Conservation (phyloP, 345 rosid species). For the Ceriops tagal region DNA sequence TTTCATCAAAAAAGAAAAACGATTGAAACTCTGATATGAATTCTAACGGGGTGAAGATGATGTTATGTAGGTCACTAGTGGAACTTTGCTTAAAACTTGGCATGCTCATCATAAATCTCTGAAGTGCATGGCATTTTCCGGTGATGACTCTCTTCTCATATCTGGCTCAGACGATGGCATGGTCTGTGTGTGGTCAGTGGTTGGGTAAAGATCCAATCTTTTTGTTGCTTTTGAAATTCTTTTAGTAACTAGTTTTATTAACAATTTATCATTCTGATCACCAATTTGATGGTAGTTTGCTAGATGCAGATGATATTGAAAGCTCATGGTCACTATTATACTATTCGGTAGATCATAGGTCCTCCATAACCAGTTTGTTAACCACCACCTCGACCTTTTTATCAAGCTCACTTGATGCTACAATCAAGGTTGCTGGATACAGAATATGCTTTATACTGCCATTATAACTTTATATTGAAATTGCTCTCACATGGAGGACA, state of each 20-base stretch:
- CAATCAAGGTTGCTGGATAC: constrained; percentile 42
- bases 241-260: background rate
- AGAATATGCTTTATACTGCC: background rate
- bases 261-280: constrained; percentile 17
- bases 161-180: constrained; percentile 50
- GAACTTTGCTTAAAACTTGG: constrained; percentile 48
- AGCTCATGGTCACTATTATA: constrained; percentile 30
- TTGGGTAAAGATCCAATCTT: constrained; percentile 32
- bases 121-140: constrained; percentile 43
- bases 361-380: constrained; percentile 43
- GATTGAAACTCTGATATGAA: background rate
- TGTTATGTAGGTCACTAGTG: constrained; percentile 36
- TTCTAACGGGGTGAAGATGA: constrained; percentile 11
- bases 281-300: constrained; percentile 27
- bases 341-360: constrained; percentile 36
- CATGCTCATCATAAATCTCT: constrained; percentile 38
- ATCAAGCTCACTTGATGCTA: constrained; percentile 51
- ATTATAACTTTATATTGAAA: background rate
- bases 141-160: constrained; percentile 43
- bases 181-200: constrained; percentile 43
- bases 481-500: background rate
- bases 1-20: background rate
- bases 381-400: constrained; percentile 29
- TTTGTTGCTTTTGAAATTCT: background rate
- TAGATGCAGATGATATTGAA: constrained; percentile 34